Evolutionary conservation across 345 rosid species (phyloP).

Genomic region (Bretschneidera sinensis): DNA sequence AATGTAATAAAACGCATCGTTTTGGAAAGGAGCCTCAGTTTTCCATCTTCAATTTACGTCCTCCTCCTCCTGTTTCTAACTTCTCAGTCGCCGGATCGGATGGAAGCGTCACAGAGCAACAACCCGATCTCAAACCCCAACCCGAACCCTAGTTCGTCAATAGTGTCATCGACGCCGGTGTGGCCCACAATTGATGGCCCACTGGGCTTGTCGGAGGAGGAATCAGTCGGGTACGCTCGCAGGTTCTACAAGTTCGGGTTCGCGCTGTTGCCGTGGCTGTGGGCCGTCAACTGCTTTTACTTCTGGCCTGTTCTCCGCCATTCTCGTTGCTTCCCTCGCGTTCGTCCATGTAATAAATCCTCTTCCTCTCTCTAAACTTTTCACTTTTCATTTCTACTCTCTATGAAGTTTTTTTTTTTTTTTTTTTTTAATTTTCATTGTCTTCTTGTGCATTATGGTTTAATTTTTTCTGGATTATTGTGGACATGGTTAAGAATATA

Average conservation of each 20-base stretch:
- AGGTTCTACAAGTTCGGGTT: constrained; percentile 83
- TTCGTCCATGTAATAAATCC: constrained; percentile 54
- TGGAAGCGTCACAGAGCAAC: constrained; percentile 55
- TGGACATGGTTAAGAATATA: too few species aligned
- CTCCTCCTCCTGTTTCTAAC: not conserved
- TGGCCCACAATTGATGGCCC: constrained; percentile 96
- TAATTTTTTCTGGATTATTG: too few species aligned
- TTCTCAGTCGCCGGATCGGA: constrained; percentile 7
- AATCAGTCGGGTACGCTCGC: constrained; percentile 76
- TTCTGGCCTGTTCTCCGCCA: constrained; percentile 98
- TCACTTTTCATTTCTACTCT: not conserved
- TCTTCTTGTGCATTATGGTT: too few species aligned
- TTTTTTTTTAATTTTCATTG: too few species aligned
- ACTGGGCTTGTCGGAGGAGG: constrained; percentile 80
- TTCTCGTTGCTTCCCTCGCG: constrained; percentile 71
- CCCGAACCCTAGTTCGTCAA: constrained; percentile 28
- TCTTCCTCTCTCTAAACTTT: not conserved
- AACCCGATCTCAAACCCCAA: constrained; percentile 17
- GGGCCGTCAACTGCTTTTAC: constrained; percentile 98
- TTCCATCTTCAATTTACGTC: too few species aligned
- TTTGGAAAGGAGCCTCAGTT: not conserved
- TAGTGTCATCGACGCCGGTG: constrained; percentile 44
- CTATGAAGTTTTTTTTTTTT: not conserved
- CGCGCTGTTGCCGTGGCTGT: constrained; percentile 86
- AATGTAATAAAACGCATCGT: not conserved